phyloP scores from a whole-genome alignment of 2,329 filamentous ascomycete species.

The Xylaria arbuscula region DNA sequence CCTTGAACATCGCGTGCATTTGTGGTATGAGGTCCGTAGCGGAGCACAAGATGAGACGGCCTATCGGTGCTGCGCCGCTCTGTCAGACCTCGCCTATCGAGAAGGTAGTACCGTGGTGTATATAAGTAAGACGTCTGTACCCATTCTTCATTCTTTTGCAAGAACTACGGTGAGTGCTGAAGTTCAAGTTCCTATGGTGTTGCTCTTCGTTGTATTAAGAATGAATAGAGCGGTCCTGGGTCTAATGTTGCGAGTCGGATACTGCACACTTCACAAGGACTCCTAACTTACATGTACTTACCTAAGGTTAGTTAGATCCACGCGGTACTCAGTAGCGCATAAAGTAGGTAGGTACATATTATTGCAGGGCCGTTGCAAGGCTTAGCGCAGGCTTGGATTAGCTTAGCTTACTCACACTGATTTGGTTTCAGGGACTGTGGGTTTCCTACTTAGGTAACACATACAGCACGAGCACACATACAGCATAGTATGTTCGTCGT shows the following conservation, averaged over 20 bases:
- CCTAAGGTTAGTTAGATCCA: background rate
- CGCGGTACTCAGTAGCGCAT: background rate
- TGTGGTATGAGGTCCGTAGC: background rate
- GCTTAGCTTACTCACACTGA: background rate
- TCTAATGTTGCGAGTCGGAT: too few species aligned
- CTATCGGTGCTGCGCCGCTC: conserved; percentile 5
- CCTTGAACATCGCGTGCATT: background rate
- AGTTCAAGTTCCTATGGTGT: too few species aligned
- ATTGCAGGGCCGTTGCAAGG: conserved; percentile 22
- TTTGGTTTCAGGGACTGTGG: background rate
- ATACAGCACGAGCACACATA: too few species aligned
- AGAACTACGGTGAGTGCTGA: background rate
- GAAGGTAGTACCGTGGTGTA: background rate
- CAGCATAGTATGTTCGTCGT: too few species aligned
- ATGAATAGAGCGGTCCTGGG: too few species aligned
- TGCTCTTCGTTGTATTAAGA: too few species aligned
- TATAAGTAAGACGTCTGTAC: background rate
- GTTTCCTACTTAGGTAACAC: background rate
- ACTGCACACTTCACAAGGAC: too few species aligned
- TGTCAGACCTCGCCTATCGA: background rate
- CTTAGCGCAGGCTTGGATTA: conserved; percentile 28
- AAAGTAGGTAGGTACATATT: background rate
- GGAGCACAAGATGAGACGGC: conserved; percentile 13
- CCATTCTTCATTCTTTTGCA: background rate
- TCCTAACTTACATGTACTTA: too few species aligned